phyloP scores from a whole-genome alignment of 108 stramenopile species.

The Nitzschia sp. region DNA sequence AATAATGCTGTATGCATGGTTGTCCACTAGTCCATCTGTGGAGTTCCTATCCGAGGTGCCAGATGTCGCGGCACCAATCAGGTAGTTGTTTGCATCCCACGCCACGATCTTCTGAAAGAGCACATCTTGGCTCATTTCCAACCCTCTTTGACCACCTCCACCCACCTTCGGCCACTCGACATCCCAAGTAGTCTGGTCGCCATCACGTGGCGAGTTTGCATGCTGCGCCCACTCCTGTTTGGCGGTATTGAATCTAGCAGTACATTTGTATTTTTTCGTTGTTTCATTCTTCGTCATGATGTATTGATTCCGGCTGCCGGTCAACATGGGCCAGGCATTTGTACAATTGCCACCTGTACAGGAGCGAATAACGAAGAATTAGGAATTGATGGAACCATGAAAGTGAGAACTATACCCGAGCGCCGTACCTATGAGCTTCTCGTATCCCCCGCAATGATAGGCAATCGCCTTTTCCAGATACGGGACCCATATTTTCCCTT shows the following conservation, averaged over 20 bases:
- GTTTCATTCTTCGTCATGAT: background rate
- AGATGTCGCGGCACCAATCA: conserved; percentile 5
- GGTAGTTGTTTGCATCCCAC: conserved; percentile 10
- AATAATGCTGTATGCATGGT: conserved; percentile 29
- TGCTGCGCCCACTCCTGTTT: conserved; percentile 6
- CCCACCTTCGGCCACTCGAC: conserved; percentile 22
- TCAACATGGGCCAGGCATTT: conserved; percentile 26
- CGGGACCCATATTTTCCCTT: conserved; percentile 26
- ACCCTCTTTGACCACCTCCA: conserved; percentile 4
- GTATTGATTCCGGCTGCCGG: conserved; percentile 22
- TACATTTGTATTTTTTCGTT: conserved; percentile 5
- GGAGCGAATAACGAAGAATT: too few relatives aligned
- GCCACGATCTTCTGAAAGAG: conserved; percentile 15
- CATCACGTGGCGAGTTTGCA: conserved; percentile 5
- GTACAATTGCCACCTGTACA: conserved; percentile 14
- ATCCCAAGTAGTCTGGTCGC: background rate
- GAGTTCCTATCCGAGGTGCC: conserved; percentile 11
- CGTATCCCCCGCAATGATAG: conserved; percentile 21
- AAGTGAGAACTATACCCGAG: too few relatives aligned
- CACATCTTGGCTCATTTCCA: background rate
- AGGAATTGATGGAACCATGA: too few relatives aligned
- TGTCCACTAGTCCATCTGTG: conserved; percentile 26
- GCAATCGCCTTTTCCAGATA: conserved; percentile 31
- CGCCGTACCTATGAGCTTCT: background rate
- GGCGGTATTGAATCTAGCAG: conserved; percentile 18